Evolutionary conservation across 768 basidiomycete species (phyloP), one percentile per base, ranked within the genome.

Genomic region (Clavulina sp.): DNA sequence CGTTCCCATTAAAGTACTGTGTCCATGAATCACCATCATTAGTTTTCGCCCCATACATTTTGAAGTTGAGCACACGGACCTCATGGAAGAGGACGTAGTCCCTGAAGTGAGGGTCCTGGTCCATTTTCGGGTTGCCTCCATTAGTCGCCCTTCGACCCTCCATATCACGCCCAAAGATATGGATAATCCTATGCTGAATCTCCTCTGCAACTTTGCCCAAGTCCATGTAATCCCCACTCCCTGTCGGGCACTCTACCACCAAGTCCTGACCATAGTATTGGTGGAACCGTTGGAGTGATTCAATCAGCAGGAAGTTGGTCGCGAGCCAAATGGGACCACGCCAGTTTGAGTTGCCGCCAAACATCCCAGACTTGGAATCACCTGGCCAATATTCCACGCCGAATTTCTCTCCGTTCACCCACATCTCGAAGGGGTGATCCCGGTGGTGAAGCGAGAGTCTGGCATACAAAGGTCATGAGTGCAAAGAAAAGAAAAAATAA

Each of bases 361-460:
- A 93, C 93, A 99, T 99, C 44, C 91, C 92, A 7, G 87, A 91
- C 59, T 76, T 77, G 2, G 93, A 96, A 63, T 99, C 95, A 5
- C 92, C 95, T 1, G 95, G 93, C 95, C 95, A 97, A 66, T 97
- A 99, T 31, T 77, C 76, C 29, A 97, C 87, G 60, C 89, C 85
- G 62, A 95, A 86, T 38, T 80, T 74, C 58, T 96, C 77, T 16
- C 89, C 92, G 55, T 95, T 78, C 46, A 95, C 93, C 55, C 87
- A 71, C 75, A 96, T 95, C 4, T 82, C 83, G 85, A 87, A 99
- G 3, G 95, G 95, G 53, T 84, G 73, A 7, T 89, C 81, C 65
- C 89, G 78, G 67, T 99, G 95, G 57, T 74, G 65, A 62, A 91
- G 84, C 0, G 93, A 96, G 60, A 97, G 65, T 2, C 89, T 92